These are phyloP conservation scores for Epichloe coenophiala DNA, from an alignment of 2,329 filamentous ascomycete species.

Conservation along the genomic window DNA sequence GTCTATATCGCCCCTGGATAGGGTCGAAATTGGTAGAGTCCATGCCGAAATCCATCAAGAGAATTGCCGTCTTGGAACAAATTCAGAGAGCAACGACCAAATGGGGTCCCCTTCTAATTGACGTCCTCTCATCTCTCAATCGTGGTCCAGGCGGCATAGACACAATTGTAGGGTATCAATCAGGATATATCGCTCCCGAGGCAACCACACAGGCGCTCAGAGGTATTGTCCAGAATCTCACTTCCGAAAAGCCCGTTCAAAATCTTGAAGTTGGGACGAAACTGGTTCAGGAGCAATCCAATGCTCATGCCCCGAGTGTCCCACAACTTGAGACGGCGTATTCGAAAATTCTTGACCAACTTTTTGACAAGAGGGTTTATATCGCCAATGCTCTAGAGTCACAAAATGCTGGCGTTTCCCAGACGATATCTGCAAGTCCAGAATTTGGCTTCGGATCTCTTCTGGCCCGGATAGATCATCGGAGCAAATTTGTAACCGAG, in stretches of 20 bases:
- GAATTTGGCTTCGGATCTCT: constrained; percentile 96
- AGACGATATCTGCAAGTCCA: constrained; percentile 66
- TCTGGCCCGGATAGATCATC: constrained; percentile 76
- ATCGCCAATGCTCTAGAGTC: constrained; percentile 76
- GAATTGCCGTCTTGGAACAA: constrained; percentile 86
- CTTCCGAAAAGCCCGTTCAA: constrained; percentile 68
- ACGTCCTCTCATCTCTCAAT: constrained; percentile 77
- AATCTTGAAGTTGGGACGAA: constrained; percentile 71
- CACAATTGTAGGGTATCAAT: constrained; percentile 70
- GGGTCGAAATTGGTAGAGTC: constrained; percentile 63
- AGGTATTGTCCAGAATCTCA: constrained; percentile 83
- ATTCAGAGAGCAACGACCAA: constrained; percentile 88
- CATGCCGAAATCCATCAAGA: constrained; percentile 71
- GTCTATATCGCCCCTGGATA: constrained; percentile 88
- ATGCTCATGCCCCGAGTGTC: constrained; percentile 47
- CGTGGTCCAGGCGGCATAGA: constrained; percentile 55
- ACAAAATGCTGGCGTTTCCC: constrained; percentile 67
- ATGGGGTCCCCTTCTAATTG: constrained; percentile 88
- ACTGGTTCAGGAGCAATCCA: constrained; percentile 30
- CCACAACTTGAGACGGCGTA: constrained; percentile 87
- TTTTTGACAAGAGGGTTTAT: constrained; percentile 72
- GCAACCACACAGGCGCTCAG: constrained; percentile 62
- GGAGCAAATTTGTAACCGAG: constrained; percentile 64
- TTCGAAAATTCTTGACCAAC: constrained; percentile 85
- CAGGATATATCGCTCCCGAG: constrained; percentile 73